Evolutionary conservation across 2,329 filamentous ascomycete species (phyloP), one percentile per base, ranked within the genome.

Genomic region (Clarireedia hainanense): DNA sequence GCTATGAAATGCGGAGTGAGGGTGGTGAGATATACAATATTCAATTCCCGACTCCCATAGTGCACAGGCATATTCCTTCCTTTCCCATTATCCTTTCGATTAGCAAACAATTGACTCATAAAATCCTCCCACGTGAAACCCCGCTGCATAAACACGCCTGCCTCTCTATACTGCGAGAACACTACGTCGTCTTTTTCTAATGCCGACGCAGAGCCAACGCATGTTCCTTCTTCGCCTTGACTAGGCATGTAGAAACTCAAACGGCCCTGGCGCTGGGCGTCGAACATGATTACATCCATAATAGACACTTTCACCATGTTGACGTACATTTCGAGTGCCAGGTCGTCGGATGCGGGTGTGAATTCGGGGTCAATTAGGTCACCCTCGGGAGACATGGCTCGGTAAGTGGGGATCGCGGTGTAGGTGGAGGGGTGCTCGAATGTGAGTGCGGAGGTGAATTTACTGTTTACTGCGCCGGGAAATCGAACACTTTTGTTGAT

Each of bases 61-160:
- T 99, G 94, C 14, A 97, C 89, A 0, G 94, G 94, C 94, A 99
- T 99, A 67, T 96, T 97, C 60, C 92, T 83, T 1, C 91, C 94
- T 58, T 79, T 80, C 1, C 92, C 91, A 0, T 78, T 72, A 65
- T 99, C 94, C 60, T 89, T 81, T 54, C 76, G 80, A 68, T 96
- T 97, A 20, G 91, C 84, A 73, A 97, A 96, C 7, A 99, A 74
- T 70, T 99, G 94, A 64, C 83, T 87, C 94, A 99, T 97, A 68
- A 97, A 97, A 58, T 97, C 84, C 48, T 85, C 83, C 47, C 95
- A 77, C 0, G 83, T 88, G 69, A 92, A 96, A 3, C 94, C 94
- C 39, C 94, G 83, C 71, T 96, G 88, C 62, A 88, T 81, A 69
- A 96, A 94, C 5, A 96, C 88, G 1, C 94, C 94, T 46, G 92